Percentiles rank a stretch among this genome's conserved stretches.
These are phyloP conservation scores for Linderina pennispora DNA, from an alignment of 192 early-diverging fungal genomes.

Conservation along the genomic window DNA sequence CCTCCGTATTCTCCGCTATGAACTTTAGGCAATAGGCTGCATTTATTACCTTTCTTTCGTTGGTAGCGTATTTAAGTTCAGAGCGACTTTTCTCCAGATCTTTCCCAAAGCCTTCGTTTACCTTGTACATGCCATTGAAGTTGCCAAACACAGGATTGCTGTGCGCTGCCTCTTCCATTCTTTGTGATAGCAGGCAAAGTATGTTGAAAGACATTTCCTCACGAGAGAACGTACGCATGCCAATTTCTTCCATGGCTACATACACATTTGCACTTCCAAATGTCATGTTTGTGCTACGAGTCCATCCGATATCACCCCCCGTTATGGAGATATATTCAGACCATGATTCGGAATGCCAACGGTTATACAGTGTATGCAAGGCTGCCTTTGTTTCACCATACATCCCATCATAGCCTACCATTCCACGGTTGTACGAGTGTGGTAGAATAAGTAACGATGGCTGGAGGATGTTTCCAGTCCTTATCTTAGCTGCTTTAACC, in stretches of 20 bases:
- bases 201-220: constrained; percentile 25
- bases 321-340: constrained; percentile 73
- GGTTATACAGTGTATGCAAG: constrained; percentile 80
- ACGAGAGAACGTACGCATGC: constrained; percentile 37
- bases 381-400: constrained; percentile 86
- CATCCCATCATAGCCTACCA: constrained; percentile 79
- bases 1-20: no score
- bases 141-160: constrained; percentile 81
- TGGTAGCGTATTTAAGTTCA: not conserved
- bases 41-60: constrained; percentile 5
- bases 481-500: constrained; percentile 76
- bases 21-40: no score
- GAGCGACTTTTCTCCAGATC: not conserved
- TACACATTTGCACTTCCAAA: constrained; percentile 77
- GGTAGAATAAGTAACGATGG: constrained; percentile 80
- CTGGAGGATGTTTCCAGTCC: constrained; percentile 65
- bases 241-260: constrained; percentile 76
- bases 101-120: constrained; percentile 67
- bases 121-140: constrained; percentile 78
- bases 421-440: constrained; percentile 86
- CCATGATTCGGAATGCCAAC: constrained; percentile 82
- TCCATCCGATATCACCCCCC: constrained; percentile 90
- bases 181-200: constrained; percentile 73
- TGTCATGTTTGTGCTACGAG: constrained; percentile 87
- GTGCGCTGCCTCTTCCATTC: constrained; percentile 62